Base-by-base conservation (phyloP, 306 rosid species). In the Inga laurina region DNA sequence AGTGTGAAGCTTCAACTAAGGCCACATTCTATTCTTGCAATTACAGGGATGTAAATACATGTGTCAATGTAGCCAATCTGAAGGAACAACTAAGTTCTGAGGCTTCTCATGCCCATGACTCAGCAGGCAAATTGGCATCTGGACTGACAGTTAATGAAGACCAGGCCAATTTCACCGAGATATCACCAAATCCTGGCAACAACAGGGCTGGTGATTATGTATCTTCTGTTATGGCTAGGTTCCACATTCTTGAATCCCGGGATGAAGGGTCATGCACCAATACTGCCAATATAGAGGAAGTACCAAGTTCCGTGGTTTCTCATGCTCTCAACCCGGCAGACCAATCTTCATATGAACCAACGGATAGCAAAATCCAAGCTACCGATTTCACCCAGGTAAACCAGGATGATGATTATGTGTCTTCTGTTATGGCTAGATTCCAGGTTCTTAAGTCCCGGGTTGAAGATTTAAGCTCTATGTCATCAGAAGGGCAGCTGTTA, bases 361-460 rank as follows among this genome's bases (percentile, higher is more conserved):
- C 64, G 44, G 83, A 82, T 43, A 34, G 82, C 73, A 74, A 65
- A 49, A 82, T 35, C 70, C 35, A 73, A 65, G 82, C 73, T 41
- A 59, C 32, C 3, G 46, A 59, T 72, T 59, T 81, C 37, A 43
- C 54, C 64, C 84, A 57, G 70, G 84, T 81, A 72, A 64, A 35
- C 62, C 46, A 59, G 66, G 74, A 79, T 68, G 83, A 84, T 34
- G 79, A 87, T 61, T 78, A 67, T 9, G 94, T 88, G 41, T 79
- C 85, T 79, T 85, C 94, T 35, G 88, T 90, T 75, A 59, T 86
- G 92, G 87, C 90, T 71, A 86, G 98, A 78, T 84, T 90, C 76
- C 83, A 61, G 72, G 80, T 86, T 87, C 85, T 91, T 22, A 84
- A 81, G 82, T 39, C 87, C 67, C 86, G 91, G 62, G 85, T 12